phyloP scores from a whole-genome alignment of 2,329 filamentous ascomycete species.

The Epicoccum sorghinum region DNA sequence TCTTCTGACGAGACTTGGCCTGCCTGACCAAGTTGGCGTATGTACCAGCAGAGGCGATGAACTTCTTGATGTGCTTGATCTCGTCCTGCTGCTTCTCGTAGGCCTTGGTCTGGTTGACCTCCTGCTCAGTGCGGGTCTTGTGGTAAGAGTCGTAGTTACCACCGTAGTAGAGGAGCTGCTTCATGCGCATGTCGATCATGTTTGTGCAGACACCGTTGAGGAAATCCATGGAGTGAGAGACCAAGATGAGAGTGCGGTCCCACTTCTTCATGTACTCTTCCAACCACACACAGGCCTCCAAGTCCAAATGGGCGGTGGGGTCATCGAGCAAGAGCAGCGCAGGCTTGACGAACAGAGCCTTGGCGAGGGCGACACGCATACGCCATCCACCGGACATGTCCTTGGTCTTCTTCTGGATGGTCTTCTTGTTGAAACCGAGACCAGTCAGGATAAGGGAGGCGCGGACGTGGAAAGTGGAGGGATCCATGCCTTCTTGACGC shows the following conservation, averaged over 20 bases:
- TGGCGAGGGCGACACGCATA: conserved; percentile 97
- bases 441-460: conserved; percentile 96
- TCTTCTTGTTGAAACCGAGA: conserved; percentile 98
- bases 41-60: conserved; percentile 98
- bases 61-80: conserved; percentile 99
- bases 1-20: conserved; percentile 99
- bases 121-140: conserved; percentile 93
- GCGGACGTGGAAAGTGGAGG: conserved; percentile 93
- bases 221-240: conserved; percentile 99
- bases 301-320: conserved; percentile 97
- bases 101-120: conserved; percentile 98
- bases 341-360: conserved; percentile 98
- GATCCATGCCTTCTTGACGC: conserved; percentile 99
- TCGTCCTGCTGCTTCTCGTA: conserved; percentile 99
- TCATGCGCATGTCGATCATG: conserved; percentile 98
- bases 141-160: conserved; percentile 98
- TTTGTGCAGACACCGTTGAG: conserved; percentile 96
- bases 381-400: conserved; percentile 99
- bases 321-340: conserved; percentile 95
- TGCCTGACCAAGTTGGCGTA: conserved; percentile 99
- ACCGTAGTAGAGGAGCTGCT: conserved; percentile 94
- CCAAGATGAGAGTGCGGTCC: conserved; percentile 94
- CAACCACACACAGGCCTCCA: conserved; percentile 99
- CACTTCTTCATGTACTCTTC: conserved; percentile 99
- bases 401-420: conserved; percentile 99